phyloP scores from a whole-genome alignment of 768 basidiomycete genomes.

The Zangia roseola region DNA sequence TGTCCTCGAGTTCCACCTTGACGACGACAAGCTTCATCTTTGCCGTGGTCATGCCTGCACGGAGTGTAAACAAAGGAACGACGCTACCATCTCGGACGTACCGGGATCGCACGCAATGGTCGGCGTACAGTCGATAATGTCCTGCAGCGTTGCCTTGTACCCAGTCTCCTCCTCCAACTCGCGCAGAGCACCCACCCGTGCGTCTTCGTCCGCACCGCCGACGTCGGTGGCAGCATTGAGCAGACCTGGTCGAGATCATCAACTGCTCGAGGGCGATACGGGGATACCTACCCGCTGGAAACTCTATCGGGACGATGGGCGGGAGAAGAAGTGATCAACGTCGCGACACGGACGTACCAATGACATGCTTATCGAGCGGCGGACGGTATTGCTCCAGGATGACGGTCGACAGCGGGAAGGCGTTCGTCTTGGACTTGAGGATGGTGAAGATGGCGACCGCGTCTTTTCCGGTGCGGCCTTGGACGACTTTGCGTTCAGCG shows the following conservation, averaged over 20 bases:
- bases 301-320: conserved; percentile 36
- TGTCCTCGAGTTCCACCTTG: conserved; percentile 61
- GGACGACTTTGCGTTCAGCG: conserved; percentile 82
- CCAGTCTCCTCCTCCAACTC: conserved; percentile 96
- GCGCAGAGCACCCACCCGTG: conserved; percentile 77
- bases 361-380: conserved; percentile 70
- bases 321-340: too few relatives aligned
- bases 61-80: not conserved
- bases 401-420: conserved; percentile 75
- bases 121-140: conserved; percentile 62
- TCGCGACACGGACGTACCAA: conserved; percentile 54
- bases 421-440: conserved; percentile 68
- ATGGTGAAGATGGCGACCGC: conserved; percentile 85
- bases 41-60: conserved; percentile 85
- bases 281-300: conserved; percentile 52
- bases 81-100: conserved; percentile 29
- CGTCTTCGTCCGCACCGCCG: conserved; percentile 49
- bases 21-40: conserved; percentile 88
- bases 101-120: conserved; percentile 72
- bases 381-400: conserved; percentile 93
- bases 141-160: conserved; percentile 54
- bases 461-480: conserved; percentile 75
- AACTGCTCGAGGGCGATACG: not conserved
- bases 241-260: conserved; percentile 48
- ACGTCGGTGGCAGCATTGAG: conserved; percentile 62